Evolutionary conservation across 257 asterid genomes (phyloP).

Genomic region (Jasminum sambac): DNA sequence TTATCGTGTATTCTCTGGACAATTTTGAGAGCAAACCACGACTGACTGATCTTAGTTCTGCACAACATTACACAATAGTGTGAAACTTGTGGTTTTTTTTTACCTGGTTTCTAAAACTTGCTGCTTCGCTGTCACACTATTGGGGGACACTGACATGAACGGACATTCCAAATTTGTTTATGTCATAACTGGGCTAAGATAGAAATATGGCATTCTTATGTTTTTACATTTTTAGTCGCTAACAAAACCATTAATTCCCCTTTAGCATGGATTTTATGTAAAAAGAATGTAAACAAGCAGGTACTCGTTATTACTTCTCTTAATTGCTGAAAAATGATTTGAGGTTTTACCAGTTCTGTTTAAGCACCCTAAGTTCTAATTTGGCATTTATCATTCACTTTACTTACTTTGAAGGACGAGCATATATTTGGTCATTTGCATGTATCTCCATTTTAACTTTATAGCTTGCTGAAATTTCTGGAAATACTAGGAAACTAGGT

Average conservation of each 20-base stretch:
- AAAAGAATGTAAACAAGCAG: background rate
- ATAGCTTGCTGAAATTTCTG: constrained; percentile 1
- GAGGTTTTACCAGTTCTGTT: background rate
- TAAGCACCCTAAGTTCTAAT: background rate
- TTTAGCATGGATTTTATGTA: background rate
- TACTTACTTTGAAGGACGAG: background rate
- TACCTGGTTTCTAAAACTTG: background rate
- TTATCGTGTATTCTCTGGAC: background rate
- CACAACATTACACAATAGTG: background rate
- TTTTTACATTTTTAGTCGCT: background rate
- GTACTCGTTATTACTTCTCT: background rate
- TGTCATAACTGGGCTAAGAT: background rate
- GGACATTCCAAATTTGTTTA: background rate
- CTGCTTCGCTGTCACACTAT: background rate
- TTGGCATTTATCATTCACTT: background rate
- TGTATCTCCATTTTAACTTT: background rate
- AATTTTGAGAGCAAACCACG: background rate
- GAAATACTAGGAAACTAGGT: background rate
- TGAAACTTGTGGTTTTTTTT: no score
- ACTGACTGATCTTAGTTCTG: background rate
- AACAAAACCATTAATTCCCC: background rate
- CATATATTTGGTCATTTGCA: background rate
- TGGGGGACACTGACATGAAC: background rate
- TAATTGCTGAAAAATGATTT: background rate
- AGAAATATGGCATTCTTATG: background rate